A percentile compares a stretch with the other conserved stretches of the same genome.
phyloP scores from a whole-genome alignment of 1,284 basidiomycete genomes.

The Leccinum fallax region DNA sequence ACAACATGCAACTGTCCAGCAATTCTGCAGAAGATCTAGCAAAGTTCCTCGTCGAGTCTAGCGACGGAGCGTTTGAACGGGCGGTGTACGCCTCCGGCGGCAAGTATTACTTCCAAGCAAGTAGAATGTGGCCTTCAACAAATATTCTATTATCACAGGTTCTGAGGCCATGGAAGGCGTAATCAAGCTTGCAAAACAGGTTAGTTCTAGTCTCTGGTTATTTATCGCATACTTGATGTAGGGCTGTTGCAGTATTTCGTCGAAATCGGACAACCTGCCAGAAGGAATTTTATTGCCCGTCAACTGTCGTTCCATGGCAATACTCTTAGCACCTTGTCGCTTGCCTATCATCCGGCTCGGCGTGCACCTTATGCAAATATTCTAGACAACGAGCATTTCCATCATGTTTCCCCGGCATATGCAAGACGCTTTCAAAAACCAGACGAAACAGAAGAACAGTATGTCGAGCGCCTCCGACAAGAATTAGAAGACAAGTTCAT shows the following conservation, averaged over 20 bases:
- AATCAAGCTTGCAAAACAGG: slow-evolving; percentile 79
- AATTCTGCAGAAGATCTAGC: slow-evolving; percentile 79
- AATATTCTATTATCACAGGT: slow-evolving; percentile 43
- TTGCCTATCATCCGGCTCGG: slow-evolving; percentile 66
- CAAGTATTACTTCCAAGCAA: slow-evolving; percentile 20
- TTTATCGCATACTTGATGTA: slow-evolving; percentile 8
- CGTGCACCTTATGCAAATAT: slow-evolving; percentile 67
- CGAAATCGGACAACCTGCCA: slow-evolving; percentile 67
- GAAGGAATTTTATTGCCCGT: slow-evolving; percentile 80
- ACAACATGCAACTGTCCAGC: slow-evolving; percentile 79
- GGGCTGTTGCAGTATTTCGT: slow-evolving; percentile 57
- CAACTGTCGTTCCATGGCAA: slow-evolving; percentile 85
- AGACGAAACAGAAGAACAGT: slow-evolving; percentile 75
- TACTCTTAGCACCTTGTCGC: slow-evolving; percentile 68
- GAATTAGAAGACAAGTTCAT: slow-evolving; percentile 86
- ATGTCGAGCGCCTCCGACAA: slow-evolving; percentile 71
- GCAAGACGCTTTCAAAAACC: slow-evolving; percentile 70
- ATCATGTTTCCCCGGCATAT: slow-evolving; percentile 87
- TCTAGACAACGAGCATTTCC: slow-evolving; percentile 64
- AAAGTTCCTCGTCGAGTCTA: slow-evolving; percentile 55
- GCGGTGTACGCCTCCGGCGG: slow-evolving; percentile 75
- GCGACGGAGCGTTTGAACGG: slow-evolving; percentile 73
- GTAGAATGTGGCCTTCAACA: slow-evolving; percentile 2
- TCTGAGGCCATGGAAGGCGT: slow-evolving; percentile 85
- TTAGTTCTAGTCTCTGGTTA: slow-evolving; percentile 26